Percentiles rank a stretch among this genome's conserved stretches.
phyloP scores from a whole-genome alignment of 208 protist species.

The Acanthamoeba sp. region DNA sequence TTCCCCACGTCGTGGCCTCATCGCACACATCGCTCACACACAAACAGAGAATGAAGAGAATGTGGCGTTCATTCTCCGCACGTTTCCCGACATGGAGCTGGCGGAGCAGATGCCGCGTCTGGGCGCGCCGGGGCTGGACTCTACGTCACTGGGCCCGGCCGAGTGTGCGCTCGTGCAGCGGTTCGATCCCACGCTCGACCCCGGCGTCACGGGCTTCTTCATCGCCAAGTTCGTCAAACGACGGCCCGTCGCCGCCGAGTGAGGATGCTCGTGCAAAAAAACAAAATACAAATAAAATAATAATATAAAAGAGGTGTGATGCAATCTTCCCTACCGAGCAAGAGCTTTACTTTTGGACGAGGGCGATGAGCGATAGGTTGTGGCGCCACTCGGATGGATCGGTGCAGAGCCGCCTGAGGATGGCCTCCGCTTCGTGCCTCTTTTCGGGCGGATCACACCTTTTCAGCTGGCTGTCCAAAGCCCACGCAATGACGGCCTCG shows the following conservation, averaged over 20 bases:
- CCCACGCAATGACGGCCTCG: background rate
- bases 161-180: conserved; percentile 57
- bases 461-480: background rate
- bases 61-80: conserved; percentile 81
- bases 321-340: too few relatives aligned
- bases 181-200: conserved; percentile 51
- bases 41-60: conserved; percentile 93
- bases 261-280: too few relatives aligned
- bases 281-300: background rate
- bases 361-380: background rate
- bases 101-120: background rate
- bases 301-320: too few relatives aligned
- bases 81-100: conserved; percentile 42
- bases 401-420: background rate
- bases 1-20: too few relatives aligned
- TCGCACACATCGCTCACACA: background rate
- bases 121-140: conserved; percentile 30
- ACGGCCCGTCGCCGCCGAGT: background rate
- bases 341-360: background rate
- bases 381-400: background rate
- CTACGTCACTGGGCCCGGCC: background rate
- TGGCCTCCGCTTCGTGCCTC: background rate
- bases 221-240: conserved; percentile 77
- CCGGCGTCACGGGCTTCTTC: conserved; percentile 68
- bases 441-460: background rate